These are phyloP conservation scores for Camellia oleifera DNA, from an alignment of 179 eudicot genomes.

Conservation along the genomic window DNA sequence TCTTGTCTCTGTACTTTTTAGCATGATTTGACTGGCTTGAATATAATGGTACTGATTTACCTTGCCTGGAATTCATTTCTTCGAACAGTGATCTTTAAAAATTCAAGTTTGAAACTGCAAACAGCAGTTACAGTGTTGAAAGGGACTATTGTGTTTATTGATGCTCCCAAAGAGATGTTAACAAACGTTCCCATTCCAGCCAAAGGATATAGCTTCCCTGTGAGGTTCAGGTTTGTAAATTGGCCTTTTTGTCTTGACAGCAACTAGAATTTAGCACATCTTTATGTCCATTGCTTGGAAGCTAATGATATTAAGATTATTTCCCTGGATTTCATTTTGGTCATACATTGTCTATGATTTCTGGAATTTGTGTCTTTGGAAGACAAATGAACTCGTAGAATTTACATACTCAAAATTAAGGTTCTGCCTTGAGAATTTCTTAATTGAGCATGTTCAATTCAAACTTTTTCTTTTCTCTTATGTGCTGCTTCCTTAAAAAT, in stretches of 20 bases:
- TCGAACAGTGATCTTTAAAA: slow-evolving; percentile 53
- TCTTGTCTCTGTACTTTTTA: slow-evolving; percentile 8
- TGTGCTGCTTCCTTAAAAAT: too few species aligned
- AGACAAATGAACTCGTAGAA: not conserved
- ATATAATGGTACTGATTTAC: not conserved
- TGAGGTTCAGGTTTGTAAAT: slow-evolving; percentile 55
- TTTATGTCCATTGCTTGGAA: slow-evolving; percentile 6
- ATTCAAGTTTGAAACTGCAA: slow-evolving; percentile 56
- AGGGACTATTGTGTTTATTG: slow-evolving; percentile 44
- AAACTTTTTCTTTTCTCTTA: too few species aligned
- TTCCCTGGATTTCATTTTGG: slow-evolving; percentile 12
- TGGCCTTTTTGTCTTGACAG: not conserved
- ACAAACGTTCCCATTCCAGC: slow-evolving; percentile 59
- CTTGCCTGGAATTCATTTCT: not conserved
- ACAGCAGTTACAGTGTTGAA: slow-evolving; percentile 62
- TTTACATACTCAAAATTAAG: not conserved
- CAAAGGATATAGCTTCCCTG: slow-evolving; percentile 66
- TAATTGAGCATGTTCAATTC: not conserved
- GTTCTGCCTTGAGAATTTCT: not conserved
- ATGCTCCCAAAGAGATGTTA: slow-evolving; percentile 61
- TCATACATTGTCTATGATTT: not conserved
- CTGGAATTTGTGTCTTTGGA: not conserved
- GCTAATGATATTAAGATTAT: not conserved
- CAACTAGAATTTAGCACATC: not conserved
- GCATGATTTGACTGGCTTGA: not conserved